Base-by-base conservation (phyloP, 2,329 filamentous ascomycete genomes). In the Phoma sp. region DNA sequence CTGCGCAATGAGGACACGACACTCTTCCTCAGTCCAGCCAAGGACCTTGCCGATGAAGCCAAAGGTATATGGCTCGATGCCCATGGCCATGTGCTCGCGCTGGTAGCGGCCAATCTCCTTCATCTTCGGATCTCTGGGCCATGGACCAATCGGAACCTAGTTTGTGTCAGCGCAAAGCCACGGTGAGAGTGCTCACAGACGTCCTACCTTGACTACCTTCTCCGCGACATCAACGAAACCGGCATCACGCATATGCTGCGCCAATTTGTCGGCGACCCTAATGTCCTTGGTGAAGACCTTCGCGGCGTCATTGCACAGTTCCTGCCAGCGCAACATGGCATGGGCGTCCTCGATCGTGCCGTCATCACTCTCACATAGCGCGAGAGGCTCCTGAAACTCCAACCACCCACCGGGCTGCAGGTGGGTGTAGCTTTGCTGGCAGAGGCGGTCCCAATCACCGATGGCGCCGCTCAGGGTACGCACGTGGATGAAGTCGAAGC, bases 71-170 rank as follows among this genome's bases (percentile, higher is more conserved):
- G 71, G 71, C 52, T 72, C 71, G 48, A 74, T 62, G 56, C 71
- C 71, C 58, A 72, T 65, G 41, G 61, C 54, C 62, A 73, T 65
- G 58, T 72, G 69, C 48, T 73, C 70, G 38, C 70, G 69, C 57
- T 73, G 67, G 49, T 71, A 80, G 25, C 75, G 69, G 13, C 80
- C 80, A 22, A 83, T 75, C 58, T 80, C 77, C 61, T 81, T 83
- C 74, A 80, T 76, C 47, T 77, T 77, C 1, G 74, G 72, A 44
- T 82, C 79, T 45, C 78, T 77, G 5, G 79, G 74, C 80, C 80
- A 83, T 1, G 70, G 65, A 11, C 70, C 71, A 23, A 73, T 59
- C 11, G 71, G 71, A 23, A 74, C 58, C 70, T 73, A 10, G 35
- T 9, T 8, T 25, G 29, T 33, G 42, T 64, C 37, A 58, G 55